A percentile compares a stretch with the other conserved stretches of the same genome.
Conservation (phyloP, 306 rosid species). For the Cajanus cajan region DNA sequence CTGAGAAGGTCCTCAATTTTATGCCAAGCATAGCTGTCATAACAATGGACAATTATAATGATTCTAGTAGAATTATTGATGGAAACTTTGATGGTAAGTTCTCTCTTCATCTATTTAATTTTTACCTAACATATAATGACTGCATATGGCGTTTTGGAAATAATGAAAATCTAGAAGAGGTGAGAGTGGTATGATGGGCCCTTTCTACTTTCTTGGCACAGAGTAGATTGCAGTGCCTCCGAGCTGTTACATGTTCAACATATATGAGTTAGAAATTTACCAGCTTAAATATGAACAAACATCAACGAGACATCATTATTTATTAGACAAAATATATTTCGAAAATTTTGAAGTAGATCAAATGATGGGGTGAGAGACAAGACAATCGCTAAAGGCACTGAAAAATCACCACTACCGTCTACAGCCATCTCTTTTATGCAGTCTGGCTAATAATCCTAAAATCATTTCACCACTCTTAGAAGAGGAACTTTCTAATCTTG, state of each 20-base stretch:
- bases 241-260: background rate
- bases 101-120: background rate
- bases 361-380: background rate
- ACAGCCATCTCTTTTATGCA: background rate
- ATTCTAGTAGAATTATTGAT: slow-evolving; percentile 87
- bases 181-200: background rate
- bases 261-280: background rate
- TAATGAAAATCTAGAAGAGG: background rate
- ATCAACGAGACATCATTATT: background rate
- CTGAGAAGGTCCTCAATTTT: slow-evolving; percentile 83
- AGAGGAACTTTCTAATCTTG: slow-evolving; percentile 1
- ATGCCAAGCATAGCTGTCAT: slow-evolving; percentile 97
- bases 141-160: background rate
- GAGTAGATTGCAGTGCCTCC: background rate
- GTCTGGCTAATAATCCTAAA: background rate
- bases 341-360: background rate
- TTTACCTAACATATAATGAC: slow-evolving; percentile 4
- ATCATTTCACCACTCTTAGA: background rate
- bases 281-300: background rate
- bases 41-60: slow-evolving; percentile 95
- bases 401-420: background rate
- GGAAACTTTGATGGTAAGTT: slow-evolving; percentile 89
- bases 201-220: background rate
- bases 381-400: background rate
- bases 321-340: background rate